Base-by-base conservation (phyloP, 208 protist species). In the Leishmania aethiopica region DNA sequence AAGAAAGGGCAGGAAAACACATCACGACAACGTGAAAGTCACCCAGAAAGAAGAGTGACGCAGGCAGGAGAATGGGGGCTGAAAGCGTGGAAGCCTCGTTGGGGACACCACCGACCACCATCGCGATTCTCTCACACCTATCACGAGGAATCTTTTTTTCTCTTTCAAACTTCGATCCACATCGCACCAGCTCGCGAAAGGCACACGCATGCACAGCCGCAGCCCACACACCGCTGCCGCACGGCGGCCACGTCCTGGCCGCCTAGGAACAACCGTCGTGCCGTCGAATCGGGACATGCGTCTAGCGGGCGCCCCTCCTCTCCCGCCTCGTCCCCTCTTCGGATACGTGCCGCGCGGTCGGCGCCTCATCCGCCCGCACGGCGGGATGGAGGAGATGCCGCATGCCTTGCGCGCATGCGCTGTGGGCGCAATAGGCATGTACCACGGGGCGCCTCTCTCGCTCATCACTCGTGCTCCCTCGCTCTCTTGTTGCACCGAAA, bases 81-180 rank as follows among this genome's bases (percentile, higher is more conserved):
- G 51, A 55, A 10, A 55, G 17, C 0, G 10, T 6, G 51, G 5
- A 55, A 5, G 51, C 51, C 0, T 22, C 51, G 15, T 15, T 5
- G 51, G 0, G 13, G 51, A n/a, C 2, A 0, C 1, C 51, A 0
- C 17, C 51, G 0, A 55, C 51, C 0, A 5, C 51, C 4, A 55
- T 13, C 17, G 17, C 2, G 13, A 55, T 55, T 22, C 17, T 22
- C 2, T 55, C 15, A 55, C 7, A 19, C 51, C 22, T 55, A 0
- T 53, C 49, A 53, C 8, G 6, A 22, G 15, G 0, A 55, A 4
- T 4, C 49, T 40, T 19, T 55, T 17, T 55, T 55, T 22, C 17
- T 22, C 19, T 55, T 22, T 55, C 51, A 6, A 55, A 0, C 15
- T 0, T 3, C 11, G 1, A 55, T 22, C 17, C 0, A 55, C 51